phyloP scores from a whole-genome alignment of 345 rosid species.

The Citrus australasica region DNA sequence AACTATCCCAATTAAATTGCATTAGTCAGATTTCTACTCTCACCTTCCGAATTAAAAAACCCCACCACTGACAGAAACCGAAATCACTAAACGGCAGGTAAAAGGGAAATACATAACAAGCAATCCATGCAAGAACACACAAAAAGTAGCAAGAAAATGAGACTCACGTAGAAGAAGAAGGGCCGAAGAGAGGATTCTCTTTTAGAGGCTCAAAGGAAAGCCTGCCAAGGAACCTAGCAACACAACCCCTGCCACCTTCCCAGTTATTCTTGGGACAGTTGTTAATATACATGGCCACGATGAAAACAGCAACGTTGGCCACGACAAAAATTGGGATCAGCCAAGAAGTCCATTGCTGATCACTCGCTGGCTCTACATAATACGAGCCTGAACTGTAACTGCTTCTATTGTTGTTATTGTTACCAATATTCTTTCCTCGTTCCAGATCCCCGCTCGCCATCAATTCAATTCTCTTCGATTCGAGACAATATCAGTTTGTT shows the following conservation, averaged over 20 bases:
- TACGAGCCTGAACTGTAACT: conserved; percentile 19
- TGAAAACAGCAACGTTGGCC: conserved; percentile 65
- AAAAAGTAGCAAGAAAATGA: background rate
- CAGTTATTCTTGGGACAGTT: conserved; percentile 67
- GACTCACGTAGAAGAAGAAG: conserved; percentile 82
- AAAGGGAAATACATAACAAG: background rate
- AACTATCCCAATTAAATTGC: background rate
- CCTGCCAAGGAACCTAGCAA: conserved; percentile 73
- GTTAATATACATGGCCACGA: conserved; percentile 75
- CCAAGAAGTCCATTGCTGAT: conserved; percentile 88
- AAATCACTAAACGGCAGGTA: accelerated
- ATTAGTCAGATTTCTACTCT: background rate
- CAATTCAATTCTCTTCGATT: background rate
- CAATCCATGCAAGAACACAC: background rate
- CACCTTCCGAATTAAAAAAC: background rate
- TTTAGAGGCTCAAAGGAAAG: conserved; percentile 79
- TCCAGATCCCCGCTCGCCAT: conserved; percentile 73
- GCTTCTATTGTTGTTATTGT: conserved; percentile 19
- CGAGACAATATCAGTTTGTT: background rate
- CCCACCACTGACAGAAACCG: background rate
- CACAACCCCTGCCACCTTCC: conserved; percentile 46
- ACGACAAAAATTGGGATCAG: conserved; percentile 74
- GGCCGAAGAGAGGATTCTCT: conserved; percentile 94
- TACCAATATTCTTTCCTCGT: conserved; percentile 35
- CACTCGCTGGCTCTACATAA: conserved; percentile 33